Conservation (phyloP, 768 basidiomycete genomes). For the Naganishia friedmannii region DNA sequence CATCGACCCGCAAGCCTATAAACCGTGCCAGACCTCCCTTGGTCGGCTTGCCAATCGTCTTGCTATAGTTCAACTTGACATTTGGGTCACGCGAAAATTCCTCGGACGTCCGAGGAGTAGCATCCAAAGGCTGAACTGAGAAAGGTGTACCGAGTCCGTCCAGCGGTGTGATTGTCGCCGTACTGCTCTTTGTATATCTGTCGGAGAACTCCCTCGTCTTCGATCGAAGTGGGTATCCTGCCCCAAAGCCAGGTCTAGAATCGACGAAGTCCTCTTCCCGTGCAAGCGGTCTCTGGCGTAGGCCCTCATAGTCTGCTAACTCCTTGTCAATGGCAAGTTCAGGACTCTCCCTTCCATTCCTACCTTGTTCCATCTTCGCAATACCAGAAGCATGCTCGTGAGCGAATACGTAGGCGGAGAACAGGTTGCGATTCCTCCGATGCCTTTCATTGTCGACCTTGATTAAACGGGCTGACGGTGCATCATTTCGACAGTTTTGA, state of each 20-base stretch:
- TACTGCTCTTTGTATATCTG: slow-evolving; percentile 13
- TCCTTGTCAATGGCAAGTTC: slow-evolving; percentile 16
- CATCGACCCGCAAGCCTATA: slow-evolving; percentile 3
- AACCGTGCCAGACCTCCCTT: neutral
- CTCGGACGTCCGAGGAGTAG: slow-evolving; percentile 18
- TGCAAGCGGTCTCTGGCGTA: neutral
- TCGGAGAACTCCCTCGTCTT: neutral
- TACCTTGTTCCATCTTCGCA: no score
- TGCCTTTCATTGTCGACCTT: neutral
- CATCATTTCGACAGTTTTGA: slow-evolving; percentile 3
- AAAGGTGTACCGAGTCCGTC: slow-evolving; percentile 15
- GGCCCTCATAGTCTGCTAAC: slow-evolving; percentile 6
- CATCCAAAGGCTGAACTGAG: neutral
- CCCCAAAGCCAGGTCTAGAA: no score
- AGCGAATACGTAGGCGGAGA: neutral
- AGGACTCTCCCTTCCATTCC: slow-evolving; percentile 3
- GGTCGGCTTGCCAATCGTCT: slow-evolving; percentile 65
- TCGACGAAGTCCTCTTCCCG: neutral
- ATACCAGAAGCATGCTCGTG: neutral
- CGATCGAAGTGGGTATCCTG: neutral
- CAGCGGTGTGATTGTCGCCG: slow-evolving; percentile 2
- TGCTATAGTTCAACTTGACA: slow-evolving; percentile 68
- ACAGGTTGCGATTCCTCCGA: neutral
- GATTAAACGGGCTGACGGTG: neutral
- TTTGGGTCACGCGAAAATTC: slow-evolving; percentile 52